These are phyloP conservation scores for Scutellaria galericulata DNA, from an alignment of 257 asterid genomes.

Conservation along the genomic window DNA sequence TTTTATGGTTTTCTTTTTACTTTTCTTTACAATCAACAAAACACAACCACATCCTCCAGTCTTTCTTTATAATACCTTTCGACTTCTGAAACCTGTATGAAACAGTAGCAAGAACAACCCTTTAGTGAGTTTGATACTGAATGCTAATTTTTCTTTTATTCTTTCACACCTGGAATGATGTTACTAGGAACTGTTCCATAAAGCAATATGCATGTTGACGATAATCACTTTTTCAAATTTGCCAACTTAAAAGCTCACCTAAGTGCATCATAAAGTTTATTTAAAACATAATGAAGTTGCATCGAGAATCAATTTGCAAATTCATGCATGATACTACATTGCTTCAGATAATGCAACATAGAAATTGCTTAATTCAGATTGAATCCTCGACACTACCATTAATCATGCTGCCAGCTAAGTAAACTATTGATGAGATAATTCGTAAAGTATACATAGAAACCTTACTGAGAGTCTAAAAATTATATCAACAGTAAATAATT, in stretches of 20 bases:
- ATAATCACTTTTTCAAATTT: not conserved
- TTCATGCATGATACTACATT: not conserved
- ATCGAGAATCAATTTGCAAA: not conserved
- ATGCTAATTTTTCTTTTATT: not conserved
- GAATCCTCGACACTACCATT: not conserved
- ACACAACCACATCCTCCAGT: not conserved
- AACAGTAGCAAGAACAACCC: not conserved
- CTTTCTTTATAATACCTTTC: not conserved
- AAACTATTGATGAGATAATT: not conserved
- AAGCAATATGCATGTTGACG: not conserved
- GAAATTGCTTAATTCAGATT: not conserved
- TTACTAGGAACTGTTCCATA: not conserved
- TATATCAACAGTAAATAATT: slow-evolving; percentile 2
- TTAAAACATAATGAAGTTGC: not conserved
- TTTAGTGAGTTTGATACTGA: not conserved
- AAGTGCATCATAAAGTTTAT: not conserved
- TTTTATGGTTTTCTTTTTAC: not conserved
- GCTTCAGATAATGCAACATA: not conserved
- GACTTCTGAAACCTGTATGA: not conserved
- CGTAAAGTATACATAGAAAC: not conserved
- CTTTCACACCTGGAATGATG: not conserved
- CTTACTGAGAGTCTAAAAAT: not conserved
- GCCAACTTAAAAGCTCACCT: slow-evolving; percentile 1
- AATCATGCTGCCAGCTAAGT: not conserved
- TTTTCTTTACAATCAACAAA: slow-evolving; percentile 15